A percentile compares a stretch with the other conserved stretches of the same genome.
Evolutionary conservation across 371 early-diverging fungal genomes (phyloP).

Genomic region (Thermomucor indicae-seudaticae): DNA sequence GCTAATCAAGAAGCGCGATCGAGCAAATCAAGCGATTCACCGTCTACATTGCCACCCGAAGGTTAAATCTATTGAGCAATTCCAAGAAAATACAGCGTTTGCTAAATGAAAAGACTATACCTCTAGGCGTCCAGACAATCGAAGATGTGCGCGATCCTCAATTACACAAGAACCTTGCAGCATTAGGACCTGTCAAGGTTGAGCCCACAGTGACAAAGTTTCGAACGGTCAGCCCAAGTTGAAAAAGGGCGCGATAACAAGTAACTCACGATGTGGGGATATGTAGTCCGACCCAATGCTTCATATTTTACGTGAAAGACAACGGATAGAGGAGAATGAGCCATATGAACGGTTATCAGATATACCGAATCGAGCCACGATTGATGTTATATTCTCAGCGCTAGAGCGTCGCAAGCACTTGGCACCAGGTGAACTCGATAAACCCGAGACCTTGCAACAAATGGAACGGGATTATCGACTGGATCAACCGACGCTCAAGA

Average conservation of each 20-base stretch:
- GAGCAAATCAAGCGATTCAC: slow-evolving; percentile 27
- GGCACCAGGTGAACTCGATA: slow-evolving; percentile 23
- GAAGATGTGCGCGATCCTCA: slow-evolving; percentile 35
- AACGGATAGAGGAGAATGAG: slow-evolving; percentile 25
- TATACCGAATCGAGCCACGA: slow-evolving; percentile 6
- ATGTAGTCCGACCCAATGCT: slow-evolving; percentile 39
- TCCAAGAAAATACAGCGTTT: background rate
- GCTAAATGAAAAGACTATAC: slow-evolving; percentile 16
- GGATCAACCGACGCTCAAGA: slow-evolving; percentile 19
- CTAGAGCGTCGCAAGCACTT: slow-evolving; percentile 35
- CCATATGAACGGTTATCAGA: slow-evolving; percentile 1
- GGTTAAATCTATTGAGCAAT: background rate
- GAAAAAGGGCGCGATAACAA: background rate
- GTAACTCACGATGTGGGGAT: background rate
- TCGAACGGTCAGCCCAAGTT: slow-evolving; percentile 17
- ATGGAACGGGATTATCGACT: slow-evolving; percentile 22
- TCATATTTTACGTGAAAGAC: slow-evolving; percentile 30
- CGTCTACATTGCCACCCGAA: slow-evolving; percentile 14
- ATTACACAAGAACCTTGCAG: slow-evolving; percentile 27
- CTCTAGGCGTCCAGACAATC: slow-evolving; percentile 17
- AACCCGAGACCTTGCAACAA: slow-evolving; percentile 11
- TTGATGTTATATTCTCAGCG: slow-evolving; percentile 28
- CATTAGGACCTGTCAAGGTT: slow-evolving; percentile 34
- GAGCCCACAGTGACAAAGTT: slow-evolving; percentile 30
- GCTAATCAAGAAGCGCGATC: slow-evolving; percentile 23